Base-by-base conservation (phyloP, 1,284 basidiomycete genomes). In the Sanghuangporus weigelae region DNA sequence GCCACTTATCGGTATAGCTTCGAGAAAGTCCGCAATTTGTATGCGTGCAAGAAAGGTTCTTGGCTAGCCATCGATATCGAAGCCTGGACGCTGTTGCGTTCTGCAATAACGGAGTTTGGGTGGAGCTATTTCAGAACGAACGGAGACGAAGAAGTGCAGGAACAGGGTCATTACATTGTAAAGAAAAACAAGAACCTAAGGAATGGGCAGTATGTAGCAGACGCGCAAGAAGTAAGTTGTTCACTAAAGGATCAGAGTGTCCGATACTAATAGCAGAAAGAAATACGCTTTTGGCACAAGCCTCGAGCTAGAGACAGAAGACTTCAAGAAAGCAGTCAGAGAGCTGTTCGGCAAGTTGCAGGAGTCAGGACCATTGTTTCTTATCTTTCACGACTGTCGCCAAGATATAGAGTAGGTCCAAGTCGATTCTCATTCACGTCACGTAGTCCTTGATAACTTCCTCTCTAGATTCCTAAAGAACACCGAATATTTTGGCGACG, bases 31-130 rank as follows among this genome's bases (percentile, higher is more conserved):
- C 82, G 89, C n/a, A 73, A 78, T 0, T 77, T 85, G 55, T 92
- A 85, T 84, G 73, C 73, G 0, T 78, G 79, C 61, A 83, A 84
- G 69, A 77, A 73, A 44, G 89, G 88, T 40, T 80, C 82, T 11
- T 93, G 89, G 88, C 80, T 82, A 69, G 84, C 90, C 12, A 74
- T 92, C 58, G 91, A 93, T 73, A 87, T 93, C 68, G 91, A 93
- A 73, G 82, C 81, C 12, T 93, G 89, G 89, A 90, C 93, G 70
- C 75, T 76, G 59, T 87, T 91, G 42, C 87, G 90, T 69, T 81
- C 73, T 0, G 66, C 86, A 26, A 77, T 92, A 67, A 91, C 88
- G 31, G 90, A 93, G 71, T 86, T 90, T 67, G 90, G 90, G 16
- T 92, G 83, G 79, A 83, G 84, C 67, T 70, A 77, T 14, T 67